Conservation (phyloP, 495 filamentous ascomycete species). For the Alectoria sarmentosa region DNA sequence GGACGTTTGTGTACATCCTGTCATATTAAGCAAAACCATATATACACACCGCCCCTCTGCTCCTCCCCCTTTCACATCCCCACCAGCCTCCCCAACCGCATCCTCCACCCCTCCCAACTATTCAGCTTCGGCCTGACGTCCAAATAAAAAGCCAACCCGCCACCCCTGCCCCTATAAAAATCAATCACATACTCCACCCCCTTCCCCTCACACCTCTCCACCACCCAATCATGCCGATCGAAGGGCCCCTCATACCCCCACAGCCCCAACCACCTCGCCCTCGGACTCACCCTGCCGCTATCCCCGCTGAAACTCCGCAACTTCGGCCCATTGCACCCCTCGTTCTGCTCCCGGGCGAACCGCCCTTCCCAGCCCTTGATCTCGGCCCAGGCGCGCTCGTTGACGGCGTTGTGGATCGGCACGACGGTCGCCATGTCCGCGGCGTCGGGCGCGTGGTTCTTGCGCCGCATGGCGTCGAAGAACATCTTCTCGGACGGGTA, state of each 20-base stretch:
- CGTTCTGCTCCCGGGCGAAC: slow-evolving; percentile 46
- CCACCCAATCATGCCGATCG: slow-evolving; percentile 95
- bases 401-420: slow-evolving; percentile 97
- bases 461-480: slow-evolving; percentile 89
- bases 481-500: slow-evolving; percentile 96
- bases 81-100: slow-evolving; percentile 59
- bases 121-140: slow-evolving; percentile 96
- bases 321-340: slow-evolving; percentile 69
- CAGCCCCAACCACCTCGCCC: slow-evolving; percentile 70
- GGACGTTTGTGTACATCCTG: neutral
- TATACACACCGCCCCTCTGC: slow-evolving; percentile 11
- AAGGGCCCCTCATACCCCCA: slow-evolving; percentile 88
- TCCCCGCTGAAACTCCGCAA: slow-evolving; percentile 36
- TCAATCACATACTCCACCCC: slow-evolving; percentile 91
- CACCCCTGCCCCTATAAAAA: slow-evolving; percentile 79
- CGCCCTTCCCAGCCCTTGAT: slow-evolving; percentile 79
- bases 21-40: neutral
- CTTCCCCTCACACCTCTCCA: slow-evolving; percentile 82
- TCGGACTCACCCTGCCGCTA: slow-evolving; percentile 58
- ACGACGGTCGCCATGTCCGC: slow-evolving; percentile 82
- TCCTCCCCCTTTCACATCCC: slow-evolving; percentile 38
- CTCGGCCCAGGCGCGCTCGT: slow-evolving; percentile 79
- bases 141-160: slow-evolving; percentile 80
- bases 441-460: slow-evolving; percentile 51
- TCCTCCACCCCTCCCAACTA: slow-evolving; percentile 79